phyloP scores from a whole-genome alignment of 1,284 basidiomycete genomes.

The Moesziomyces antarcticus region DNA sequence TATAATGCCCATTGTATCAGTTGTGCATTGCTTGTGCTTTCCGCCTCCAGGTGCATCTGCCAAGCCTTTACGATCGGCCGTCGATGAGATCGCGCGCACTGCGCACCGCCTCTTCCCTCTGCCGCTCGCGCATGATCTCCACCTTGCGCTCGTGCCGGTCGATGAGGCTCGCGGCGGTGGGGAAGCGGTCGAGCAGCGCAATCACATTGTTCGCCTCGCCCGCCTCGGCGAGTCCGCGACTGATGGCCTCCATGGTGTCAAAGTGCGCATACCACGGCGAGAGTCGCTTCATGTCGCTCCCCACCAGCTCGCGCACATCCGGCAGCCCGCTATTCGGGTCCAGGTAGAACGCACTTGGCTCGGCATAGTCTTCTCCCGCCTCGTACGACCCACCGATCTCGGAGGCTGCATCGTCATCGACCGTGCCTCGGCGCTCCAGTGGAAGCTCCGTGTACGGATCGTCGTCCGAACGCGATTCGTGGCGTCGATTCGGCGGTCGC shows the following conservation, averaged over 20 bases:
- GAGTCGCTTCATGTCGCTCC: slow-evolving; percentile 1
- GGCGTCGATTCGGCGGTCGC: slow-evolving; percentile 24
- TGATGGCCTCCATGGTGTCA: slow-evolving; percentile 45
- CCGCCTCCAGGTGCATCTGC: too few relatives aligned
- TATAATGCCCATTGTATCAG: too few relatives aligned
- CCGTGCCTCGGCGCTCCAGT: slow-evolving; percentile 13
- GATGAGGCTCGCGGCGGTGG: slow-evolving; percentile 16
- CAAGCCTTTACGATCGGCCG: neutral
- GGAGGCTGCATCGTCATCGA: neutral
- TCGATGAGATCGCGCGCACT: slow-evolving; percentile 39
- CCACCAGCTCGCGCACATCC: slow-evolving; percentile 14
- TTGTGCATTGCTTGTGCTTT: too few relatives aligned
- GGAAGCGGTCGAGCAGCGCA: slow-evolving; percentile 18
- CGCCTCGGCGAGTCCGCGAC: slow-evolving; percentile 15
- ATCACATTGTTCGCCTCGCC: slow-evolving; percentile 13
- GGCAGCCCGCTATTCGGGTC: slow-evolving; percentile 3
- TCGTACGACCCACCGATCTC: too few relatives aligned
- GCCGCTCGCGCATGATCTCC: slow-evolving; percentile 24
- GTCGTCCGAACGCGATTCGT: slow-evolving; percentile 26
- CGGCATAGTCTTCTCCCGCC: neutral
- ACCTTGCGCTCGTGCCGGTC: slow-evolving; percentile 38
- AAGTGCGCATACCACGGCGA: slow-evolving; percentile 50
- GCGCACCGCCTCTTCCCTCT: slow-evolving; percentile 24
- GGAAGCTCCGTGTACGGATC: slow-evolving; percentile 32
- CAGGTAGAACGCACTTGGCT: slow-evolving; percentile 25